Evolutionary conservation across 2,329 filamentous ascomycete genomes (phyloP), one percentile per base, ranked within the genome.

Genomic region (Cercospora sojina): DNA sequence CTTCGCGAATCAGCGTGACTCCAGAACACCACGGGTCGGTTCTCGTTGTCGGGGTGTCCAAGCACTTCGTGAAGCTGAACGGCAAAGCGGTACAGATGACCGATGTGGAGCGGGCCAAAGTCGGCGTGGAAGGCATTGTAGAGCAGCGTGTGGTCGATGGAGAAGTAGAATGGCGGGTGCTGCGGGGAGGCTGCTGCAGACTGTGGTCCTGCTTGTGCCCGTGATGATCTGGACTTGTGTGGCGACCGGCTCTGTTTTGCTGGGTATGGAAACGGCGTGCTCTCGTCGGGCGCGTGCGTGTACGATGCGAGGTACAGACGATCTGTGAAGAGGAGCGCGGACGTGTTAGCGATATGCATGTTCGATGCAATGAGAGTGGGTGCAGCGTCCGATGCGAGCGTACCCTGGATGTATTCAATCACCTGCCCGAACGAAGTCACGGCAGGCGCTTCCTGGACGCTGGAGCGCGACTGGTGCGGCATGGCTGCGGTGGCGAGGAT

Each of bases 121-220:
- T 99, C 95, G 75, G 96, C 93, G 81, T 98, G 93, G 81, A 99
- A 99, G 32, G 94, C 93, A 79, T 99, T 99, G 85, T 99, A 99
- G 56, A 97, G 86, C 53, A 99, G 88, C 47, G 85, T 90, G 60
- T 71, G 70, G 77, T 99, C 95, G 72, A 98, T 89, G 59, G 92
- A 94, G 80, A 99, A 99, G 82, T 98, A 99, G 77, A 91, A 93
- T 0, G 95, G 95, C 64, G 89, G 81, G 62, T 84, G 80, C n/a
- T 83, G 79, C 18, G 65, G 66, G 6, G 70, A 62, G 47, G 62
- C 67, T n/a, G 79, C 76, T 27, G 79, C 79, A 9, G 83, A 78
- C 60, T 82, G 83, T 18, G 87, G 83, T 23, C 85, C 86, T 32
- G 87, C 84, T 66, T 86, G 87, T 27, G 86, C 85, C 79, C 89